phyloP scores from a whole-genome alignment of 768 basidiomycete species.

The Tulasnella sp. region DNA sequence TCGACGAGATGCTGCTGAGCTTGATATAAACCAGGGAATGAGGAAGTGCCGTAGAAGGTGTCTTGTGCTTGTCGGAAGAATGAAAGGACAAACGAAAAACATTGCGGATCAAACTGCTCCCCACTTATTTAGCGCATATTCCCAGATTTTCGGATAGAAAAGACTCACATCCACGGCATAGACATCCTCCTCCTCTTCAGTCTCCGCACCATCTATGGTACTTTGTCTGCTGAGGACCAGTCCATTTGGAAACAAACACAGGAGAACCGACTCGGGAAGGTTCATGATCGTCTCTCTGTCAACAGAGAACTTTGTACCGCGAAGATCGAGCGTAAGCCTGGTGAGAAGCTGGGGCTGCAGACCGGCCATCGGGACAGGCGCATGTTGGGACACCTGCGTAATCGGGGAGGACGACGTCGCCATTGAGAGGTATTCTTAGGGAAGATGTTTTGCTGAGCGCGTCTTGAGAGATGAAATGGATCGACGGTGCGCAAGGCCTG shows the following conservation, averaged over 20 bases:
- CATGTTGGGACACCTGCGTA: constrained; percentile 24
- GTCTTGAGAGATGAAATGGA: no score
- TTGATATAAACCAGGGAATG: constrained; percentile 54
- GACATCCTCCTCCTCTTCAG: constrained; percentile 79
- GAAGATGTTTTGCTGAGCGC: constrained; percentile 1
- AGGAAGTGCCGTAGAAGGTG: constrained; percentile 77
- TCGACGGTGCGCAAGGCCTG: no score
- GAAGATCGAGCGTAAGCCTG: constrained; percentile 79
- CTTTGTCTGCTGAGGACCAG: constrained; percentile 82
- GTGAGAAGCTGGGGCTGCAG: constrained; percentile 81
- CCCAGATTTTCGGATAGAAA: not conserved
- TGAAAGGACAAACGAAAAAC: constrained; percentile 82
- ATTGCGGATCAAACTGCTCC: constrained; percentile 86
- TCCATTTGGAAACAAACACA: constrained; percentile 96
- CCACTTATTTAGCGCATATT: not conserved
- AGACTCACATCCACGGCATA: constrained; percentile 88
- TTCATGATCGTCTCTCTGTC: constrained; percentile 98
- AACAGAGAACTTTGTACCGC: constrained; percentile 82
- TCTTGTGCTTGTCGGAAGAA: constrained; percentile 87
- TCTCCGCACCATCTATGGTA: constrained; percentile 55
- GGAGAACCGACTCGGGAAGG: constrained; percentile 88
- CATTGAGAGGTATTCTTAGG: constrained; percentile 20
- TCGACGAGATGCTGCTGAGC: constrained; percentile 74
- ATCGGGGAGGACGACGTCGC: constrained; percentile 27
- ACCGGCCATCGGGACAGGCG: constrained; percentile 14